These are phyloP conservation scores for Leptographium wingfieldii DNA, from an alignment of 2,329 filamentous ascomycete genomes.

Conservation along the genomic window DNA sequence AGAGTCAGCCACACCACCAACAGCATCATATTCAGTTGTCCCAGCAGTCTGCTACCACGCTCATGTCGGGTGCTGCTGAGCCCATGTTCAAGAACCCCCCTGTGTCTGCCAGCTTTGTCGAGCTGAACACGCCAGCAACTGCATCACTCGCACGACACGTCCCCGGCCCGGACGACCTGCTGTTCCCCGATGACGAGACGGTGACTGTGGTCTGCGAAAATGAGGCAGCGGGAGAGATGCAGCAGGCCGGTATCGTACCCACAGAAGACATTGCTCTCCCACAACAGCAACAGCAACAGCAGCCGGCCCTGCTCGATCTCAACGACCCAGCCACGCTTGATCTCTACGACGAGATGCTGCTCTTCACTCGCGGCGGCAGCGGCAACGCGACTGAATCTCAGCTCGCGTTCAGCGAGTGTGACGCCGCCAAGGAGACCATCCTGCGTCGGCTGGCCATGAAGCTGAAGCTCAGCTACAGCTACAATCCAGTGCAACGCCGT, in stretches of 20 bases:
- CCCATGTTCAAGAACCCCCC: not conserved
- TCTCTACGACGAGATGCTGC: conserved; percentile 16
- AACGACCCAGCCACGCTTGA: conserved; percentile 13
- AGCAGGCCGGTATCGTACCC: not conserved
- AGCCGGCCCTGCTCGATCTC: conserved; percentile 3
- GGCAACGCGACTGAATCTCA: conserved; percentile 12
- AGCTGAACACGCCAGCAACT: not conserved
- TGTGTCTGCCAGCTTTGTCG: not conserved
- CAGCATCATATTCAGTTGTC: not conserved
- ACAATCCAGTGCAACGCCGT: conserved; percentile 14
- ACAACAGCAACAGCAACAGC: not conserved
- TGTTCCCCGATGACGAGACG: conserved; percentile 13
- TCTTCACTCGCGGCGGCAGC: conserved; percentile 12
- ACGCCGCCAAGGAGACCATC: conserved; percentile 15
- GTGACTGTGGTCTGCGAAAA: not conserved
- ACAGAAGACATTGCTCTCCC: not conserved
- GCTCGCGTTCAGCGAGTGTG: conserved; percentile 17
- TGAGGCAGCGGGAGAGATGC: not conserved
- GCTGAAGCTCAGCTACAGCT: conserved; percentile 17
- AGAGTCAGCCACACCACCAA: not conserved
- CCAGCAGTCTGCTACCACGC: not conserved
- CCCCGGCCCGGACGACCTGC: conserved; percentile 9
- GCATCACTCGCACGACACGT: not conserved
- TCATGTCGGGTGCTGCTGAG: not conserved
- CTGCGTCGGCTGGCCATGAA: conserved; percentile 17